Evolutionary conservation across 306 rosid genomes (phyloP).

Genomic region (Rosa multiflora): DNA sequence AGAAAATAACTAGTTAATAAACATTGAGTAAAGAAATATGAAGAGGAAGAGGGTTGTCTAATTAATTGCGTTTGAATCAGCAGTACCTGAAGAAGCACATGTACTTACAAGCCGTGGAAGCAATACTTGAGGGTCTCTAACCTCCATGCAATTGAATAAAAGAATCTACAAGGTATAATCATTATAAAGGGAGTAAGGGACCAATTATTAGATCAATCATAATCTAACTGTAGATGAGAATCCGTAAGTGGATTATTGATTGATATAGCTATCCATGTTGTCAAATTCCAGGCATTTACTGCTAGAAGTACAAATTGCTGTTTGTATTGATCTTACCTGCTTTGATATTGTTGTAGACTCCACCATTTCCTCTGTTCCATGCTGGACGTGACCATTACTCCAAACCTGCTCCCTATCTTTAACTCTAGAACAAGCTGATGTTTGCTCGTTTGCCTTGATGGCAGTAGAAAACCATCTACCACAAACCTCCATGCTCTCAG

Average conservation of each 20-base stretch:
- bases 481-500: constrained; percentile 81
- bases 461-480: constrained; percentile 52
- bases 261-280: neutral
- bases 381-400: constrained; percentile 33
- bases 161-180: constrained; percentile 56
- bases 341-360: constrained; percentile 38
- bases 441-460: constrained; percentile 27
- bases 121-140: constrained; percentile 65
- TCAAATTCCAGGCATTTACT: neutral
- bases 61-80: neutral
- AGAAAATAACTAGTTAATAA: neutral
- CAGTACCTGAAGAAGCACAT: constrained; percentile 72
- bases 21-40: neutral
- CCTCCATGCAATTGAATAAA: constrained; percentile 78
- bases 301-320: constrained; percentile 4
- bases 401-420: constrained; percentile 28
- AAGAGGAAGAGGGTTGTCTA: neutral
- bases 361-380: constrained; percentile 22
- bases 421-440: constrained; percentile 28
- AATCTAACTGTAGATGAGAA: neutral
- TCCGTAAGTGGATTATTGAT: neutral
- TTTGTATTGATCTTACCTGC: constrained; percentile 37
- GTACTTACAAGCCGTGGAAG: constrained; percentile 60
- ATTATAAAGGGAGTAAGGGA: constrained; percentile 20
- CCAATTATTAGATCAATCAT: constrained; percentile 11